phyloP scores from a whole-genome alignment of 2,329 filamentous ascomycete species.

The Bisporella sp. region DNA sequence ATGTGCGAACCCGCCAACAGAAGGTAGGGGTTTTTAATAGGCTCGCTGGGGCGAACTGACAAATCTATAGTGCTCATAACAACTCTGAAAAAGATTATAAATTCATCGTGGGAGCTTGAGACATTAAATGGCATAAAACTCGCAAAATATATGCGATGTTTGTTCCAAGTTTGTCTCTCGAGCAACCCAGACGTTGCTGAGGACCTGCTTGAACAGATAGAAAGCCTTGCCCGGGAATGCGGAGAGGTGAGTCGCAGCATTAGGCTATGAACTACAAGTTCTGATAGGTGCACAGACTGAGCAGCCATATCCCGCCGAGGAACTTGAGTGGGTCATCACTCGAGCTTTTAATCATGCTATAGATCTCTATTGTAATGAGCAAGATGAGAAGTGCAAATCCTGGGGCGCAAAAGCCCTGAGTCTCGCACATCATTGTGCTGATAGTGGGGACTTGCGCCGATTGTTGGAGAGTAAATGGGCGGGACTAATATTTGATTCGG shows the following conservation, averaged over 20 bases:
- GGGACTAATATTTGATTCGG: conserved; percentile 19
- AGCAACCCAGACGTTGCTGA: conserved; percentile 45
- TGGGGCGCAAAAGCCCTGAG: conserved; percentile 28
- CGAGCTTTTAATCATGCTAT: conserved; percentile 64
- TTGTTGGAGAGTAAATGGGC: conserved; percentile 22
- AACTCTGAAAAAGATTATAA: conserved; percentile 61
- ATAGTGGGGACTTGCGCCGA: conserved; percentile 22
- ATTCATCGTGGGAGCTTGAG: conserved; percentile 54
- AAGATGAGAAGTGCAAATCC: conserved; percentile 46
- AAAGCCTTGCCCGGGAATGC: conserved; percentile 43
- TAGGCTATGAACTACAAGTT: too few species aligned
- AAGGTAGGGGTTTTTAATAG: conserved; percentile 27
- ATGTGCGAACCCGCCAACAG: conserved; percentile 41
- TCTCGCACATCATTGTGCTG: conserved; percentile 23
- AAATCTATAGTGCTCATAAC: conserved; percentile 34
- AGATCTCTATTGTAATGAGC: conserved; percentile 52
- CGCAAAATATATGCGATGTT: conserved; percentile 70
- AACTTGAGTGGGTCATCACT: conserved; percentile 71
- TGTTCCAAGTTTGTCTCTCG: conserved; percentile 62
- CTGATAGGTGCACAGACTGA: conserved; percentile 26
- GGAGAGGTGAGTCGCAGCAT: conserved; percentile 31
- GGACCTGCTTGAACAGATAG: conserved; percentile 57
- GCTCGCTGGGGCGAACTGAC: conserved; percentile 10
- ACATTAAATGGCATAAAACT: conserved; percentile 51
- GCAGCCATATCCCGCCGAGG: conserved; percentile 52